Base-by-base conservation (phyloP, 1,284 basidiomycete species). In the Vanrija sp. region DNA sequence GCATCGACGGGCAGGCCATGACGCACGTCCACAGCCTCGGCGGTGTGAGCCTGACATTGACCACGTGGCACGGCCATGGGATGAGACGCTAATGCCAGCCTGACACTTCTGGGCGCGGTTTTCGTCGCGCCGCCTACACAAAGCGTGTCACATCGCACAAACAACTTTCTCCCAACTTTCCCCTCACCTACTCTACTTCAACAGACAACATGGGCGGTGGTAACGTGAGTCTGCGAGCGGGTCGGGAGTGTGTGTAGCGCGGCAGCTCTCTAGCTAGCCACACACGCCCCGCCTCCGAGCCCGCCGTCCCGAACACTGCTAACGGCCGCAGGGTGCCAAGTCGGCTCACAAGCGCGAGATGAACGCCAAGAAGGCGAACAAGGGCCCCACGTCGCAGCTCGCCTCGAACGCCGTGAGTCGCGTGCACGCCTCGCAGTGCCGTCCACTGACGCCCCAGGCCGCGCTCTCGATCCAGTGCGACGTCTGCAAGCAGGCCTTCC, bases 401-500 rank as follows among this genome's bases (percentile, higher is more conserved):
- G 73, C 73, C 62, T 52, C 68, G 46, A 75, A 75, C 60, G 64
- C 66, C 39, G 72, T 74, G 60, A 69, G 71, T 69, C n/a, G 10
- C 25, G 20, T 20, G 16, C 31, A 19, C 38, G 38, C 38, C 18
- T 4, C 38, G 15, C 15, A 4, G 37, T 10, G 18, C 18, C 10
- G 2, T 6, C 16, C 25, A 36, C 49, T 53, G 6, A 55, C 22
- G n/a, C 7, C 18, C 25, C 45, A 75, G 68, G 75, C 77, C 6
- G 77, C 79, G 20, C 72, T 73, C 55, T 73, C 66, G 45, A 76
- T 79, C 60, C 71, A 77, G 64, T 80, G 79, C 61, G 65, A 66
- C 35, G 68, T 72, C 38, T 80, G 79, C 64, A 74, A 72, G 59
- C 73, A 75, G 54, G 76, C 76, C 14, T 80, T 80, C 74, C 75